phyloP scores from a whole-genome alignment of 2,329 filamentous ascomycete genomes.

The Ceratocystis alfenasii region DNA sequence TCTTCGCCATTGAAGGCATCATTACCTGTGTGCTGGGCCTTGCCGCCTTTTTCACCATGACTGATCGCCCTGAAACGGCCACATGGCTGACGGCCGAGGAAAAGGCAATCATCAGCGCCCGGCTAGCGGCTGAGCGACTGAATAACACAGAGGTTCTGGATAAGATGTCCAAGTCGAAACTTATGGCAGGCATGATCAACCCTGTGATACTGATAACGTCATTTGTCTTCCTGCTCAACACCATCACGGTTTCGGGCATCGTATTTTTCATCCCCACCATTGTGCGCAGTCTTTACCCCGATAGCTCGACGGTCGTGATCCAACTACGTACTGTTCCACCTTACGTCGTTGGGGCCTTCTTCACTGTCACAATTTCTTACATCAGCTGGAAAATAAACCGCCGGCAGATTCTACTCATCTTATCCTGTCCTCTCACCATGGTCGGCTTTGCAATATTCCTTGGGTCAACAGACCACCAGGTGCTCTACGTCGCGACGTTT shows the following conservation, averaged over 20 bases:
- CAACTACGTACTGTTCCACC: conserved; percentile 55
- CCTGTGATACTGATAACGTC: conserved; percentile 45
- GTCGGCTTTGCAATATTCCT: conserved; percentile 54
- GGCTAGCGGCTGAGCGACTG: conserved; percentile 55
- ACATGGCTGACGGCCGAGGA: conserved; percentile 54
- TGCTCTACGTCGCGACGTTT: conserved; percentile 53
- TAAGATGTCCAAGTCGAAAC: conserved; percentile 46
- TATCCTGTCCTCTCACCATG: conserved; percentile 46
- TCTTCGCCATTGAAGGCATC: conserved; percentile 59
- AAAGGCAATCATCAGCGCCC: conserved; percentile 52
- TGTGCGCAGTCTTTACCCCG: conserved; percentile 51
- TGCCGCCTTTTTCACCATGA: conserved; percentile 51
- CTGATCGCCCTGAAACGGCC: conserved; percentile 56
- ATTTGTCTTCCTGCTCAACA: conserved; percentile 51
- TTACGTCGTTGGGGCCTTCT: conserved; percentile 51
- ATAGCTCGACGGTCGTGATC: conserved; percentile 43
- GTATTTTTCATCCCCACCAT: conserved; percentile 57
- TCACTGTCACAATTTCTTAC: conserved; percentile 45
- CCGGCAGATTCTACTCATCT: conserved; percentile 44
- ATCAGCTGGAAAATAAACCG: conserved; percentile 45
- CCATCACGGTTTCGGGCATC: conserved; percentile 55
- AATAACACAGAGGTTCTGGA: conserved; percentile 49
- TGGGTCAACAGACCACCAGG: conserved; percentile 34
- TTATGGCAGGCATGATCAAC: conserved; percentile 46
- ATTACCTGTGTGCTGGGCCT: conserved; percentile 43